Conservation (phyloP, 1,139 yeast species). For the Candida pseudoviswanathii region DNA sequence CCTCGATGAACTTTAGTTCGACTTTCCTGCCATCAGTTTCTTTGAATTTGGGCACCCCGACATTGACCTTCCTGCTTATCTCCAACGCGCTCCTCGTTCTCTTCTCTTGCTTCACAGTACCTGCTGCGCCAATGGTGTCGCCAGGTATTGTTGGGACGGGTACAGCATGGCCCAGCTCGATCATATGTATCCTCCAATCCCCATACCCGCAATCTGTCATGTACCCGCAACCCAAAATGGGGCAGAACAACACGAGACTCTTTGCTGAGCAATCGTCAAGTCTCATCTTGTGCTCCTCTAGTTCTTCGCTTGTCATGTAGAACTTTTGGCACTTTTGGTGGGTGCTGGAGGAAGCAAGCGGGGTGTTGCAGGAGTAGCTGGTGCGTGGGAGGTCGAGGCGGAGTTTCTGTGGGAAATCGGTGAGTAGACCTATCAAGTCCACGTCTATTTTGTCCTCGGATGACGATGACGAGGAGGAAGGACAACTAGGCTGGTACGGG, state of each 20-base stretch:
- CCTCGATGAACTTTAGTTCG: background rate
- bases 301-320: slow-evolving; percentile 18
- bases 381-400: slow-evolving; percentile 2
- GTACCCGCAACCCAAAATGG: slow-evolving; percentile 45
- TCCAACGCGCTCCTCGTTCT: too few species aligned
- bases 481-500: too few species aligned
- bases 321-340: slow-evolving; percentile 17
- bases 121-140: too few species aligned
- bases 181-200: slow-evolving; percentile 36
- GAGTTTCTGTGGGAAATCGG: slow-evolving; percentile 31
- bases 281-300: slow-evolving; percentile 24
- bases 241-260: slow-evolving; percentile 39
- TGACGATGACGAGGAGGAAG: too few species aligned
- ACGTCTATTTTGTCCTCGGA: slow-evolving; percentile 8
- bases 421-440: slow-evolving; percentile 17
- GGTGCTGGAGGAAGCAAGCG: slow-evolving; percentile 2
- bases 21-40: background rate
- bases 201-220: slow-evolving; percentile 41
- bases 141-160: background rate
- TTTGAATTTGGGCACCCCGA: background rate
- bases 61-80: background rate
- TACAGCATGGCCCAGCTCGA: slow-evolving; percentile 4
- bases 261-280: slow-evolving; percentile 26
- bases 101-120: background rate
- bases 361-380: slow-evolving; percentile 14